Evolutionary conservation across 345 rosid species (phyloP).

Genomic region (Eucalyptus marginata): DNA sequence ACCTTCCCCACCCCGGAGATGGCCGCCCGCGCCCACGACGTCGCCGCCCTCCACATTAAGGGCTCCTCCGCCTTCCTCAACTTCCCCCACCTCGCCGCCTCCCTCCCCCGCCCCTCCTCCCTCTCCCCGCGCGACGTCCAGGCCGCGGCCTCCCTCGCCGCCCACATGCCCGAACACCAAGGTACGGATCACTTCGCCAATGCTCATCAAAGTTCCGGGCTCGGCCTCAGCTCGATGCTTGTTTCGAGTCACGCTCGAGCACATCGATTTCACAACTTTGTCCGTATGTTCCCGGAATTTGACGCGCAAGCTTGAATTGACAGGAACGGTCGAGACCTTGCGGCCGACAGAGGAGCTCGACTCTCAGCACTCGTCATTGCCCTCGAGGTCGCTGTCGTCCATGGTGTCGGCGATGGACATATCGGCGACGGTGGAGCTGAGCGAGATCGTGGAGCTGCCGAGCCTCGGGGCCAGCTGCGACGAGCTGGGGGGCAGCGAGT

Average conservation of each 20-base stretch:
- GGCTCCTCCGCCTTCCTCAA: slow-evolving; percentile 75
- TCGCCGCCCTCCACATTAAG: slow-evolving; percentile 78
- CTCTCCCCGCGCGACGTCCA: slow-evolving; percentile 77
- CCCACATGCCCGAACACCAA: slow-evolving; percentile 34
- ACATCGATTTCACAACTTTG: rapidly evolving
- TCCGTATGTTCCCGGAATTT: neutral
- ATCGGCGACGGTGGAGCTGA: slow-evolving; percentile 33
- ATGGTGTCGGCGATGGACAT: slow-evolving; percentile 1
- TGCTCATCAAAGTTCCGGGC: neutral
- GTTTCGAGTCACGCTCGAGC: neutral
- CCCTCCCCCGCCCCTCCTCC: slow-evolving; percentile 70
- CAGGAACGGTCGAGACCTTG: neutral
- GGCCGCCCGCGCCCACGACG: slow-evolving; percentile 98
- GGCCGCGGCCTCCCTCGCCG: slow-evolving; percentile 87
- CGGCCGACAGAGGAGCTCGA: neutral
- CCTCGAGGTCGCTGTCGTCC: slow-evolving; percentile 35
- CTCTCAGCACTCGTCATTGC: slow-evolving; percentile 23
- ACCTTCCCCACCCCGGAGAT: slow-evolving; percentile 91
- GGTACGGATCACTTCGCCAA: neutral
- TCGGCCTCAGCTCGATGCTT: neutral
- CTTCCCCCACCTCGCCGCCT: slow-evolving; percentile 65
- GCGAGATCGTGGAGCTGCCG: slow-evolving; percentile 78
- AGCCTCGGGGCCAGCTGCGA: slow-evolving; percentile 34
- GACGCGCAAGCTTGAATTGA: neutral
- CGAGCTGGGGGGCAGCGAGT: slow-evolving; percentile 19